A percentile compares a stretch with the other conserved stretches of the same genome.
These are phyloP conservation scores for Veloboletus limbatus DNA, from an alignment of 1,284 basidiomycete species.

Conservation along the genomic window DNA sequence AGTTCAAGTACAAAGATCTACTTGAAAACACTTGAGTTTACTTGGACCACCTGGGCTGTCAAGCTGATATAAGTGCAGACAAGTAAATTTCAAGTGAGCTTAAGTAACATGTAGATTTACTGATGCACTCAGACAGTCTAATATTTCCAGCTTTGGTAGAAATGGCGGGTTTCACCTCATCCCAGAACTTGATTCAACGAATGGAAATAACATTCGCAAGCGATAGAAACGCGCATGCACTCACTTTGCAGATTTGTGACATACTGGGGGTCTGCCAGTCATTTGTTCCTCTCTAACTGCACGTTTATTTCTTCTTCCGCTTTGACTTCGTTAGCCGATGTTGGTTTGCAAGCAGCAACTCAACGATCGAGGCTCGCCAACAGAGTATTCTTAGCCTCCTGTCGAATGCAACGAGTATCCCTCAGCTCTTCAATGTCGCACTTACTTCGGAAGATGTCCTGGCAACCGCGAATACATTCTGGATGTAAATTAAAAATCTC, in stretches of 20 bases:
- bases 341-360: conserved; percentile 72
- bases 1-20: too few relatives aligned
- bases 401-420: conserved; percentile 56
- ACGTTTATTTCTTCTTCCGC: conserved; percentile 66
- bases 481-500: conserved; percentile 67
- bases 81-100: too few relatives aligned
- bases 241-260: conserved; percentile 47
- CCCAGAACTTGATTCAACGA: conserved; percentile 58
- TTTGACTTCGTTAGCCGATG: conserved; percentile 58
- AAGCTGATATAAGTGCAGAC: too few relatives aligned
- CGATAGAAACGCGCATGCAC: conserved; percentile 64
- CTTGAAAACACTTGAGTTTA: too few relatives aligned
- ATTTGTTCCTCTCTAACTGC: conserved; percentile 51
- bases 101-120: too few relatives aligned
- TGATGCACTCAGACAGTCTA: conserved; percentile 69
- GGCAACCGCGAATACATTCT: conserved; percentile 64
- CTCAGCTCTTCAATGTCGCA: conserved; percentile 69
- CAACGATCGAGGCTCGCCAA: conserved; percentile 81
- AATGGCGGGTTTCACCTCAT: conserved; percentile 62
- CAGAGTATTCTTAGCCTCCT: conserved; percentile 75
- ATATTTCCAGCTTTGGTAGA: conserved; percentile 63
- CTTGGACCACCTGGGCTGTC: too few relatives aligned
- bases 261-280: conserved; percentile 5
- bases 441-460: conserved; percentile 70
- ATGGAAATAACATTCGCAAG: conserved; percentile 56